Percentiles rank a stretch among this genome's conserved stretches.
These are phyloP conservation scores for Plasmodium vinckei DNA, from an alignment of 169 alveolate species.

Conservation along the genomic window DNA sequence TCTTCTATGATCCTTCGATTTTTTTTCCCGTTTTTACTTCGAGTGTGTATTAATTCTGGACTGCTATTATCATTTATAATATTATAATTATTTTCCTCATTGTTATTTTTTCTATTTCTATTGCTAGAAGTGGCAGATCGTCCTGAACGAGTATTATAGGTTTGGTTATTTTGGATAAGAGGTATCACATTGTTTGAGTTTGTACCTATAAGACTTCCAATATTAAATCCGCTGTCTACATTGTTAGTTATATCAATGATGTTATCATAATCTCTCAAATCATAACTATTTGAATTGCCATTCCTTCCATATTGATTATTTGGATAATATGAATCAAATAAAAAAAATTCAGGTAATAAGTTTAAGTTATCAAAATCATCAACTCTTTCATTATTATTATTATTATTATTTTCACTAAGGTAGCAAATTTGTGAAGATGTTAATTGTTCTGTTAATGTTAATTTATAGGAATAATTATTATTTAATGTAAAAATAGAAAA, in stretches of 20 bases:
- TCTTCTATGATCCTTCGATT: conserved; percentile 43
- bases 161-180: background rate
- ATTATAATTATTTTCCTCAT: background rate
- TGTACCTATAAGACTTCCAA: background rate
- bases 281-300: background rate
- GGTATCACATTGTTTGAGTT: background rate
- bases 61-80: background rate
- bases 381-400: conserved; percentile 10
- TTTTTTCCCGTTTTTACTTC: background rate
- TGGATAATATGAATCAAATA: conserved; percentile 12
- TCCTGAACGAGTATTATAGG: too few species aligned
- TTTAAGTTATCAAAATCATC: conserved; percentile 30
- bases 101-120: background rate
- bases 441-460: conserved; percentile 57
- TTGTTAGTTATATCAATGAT: background rate
- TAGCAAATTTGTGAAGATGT: conserved; percentile 44
- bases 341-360: conserved; percentile 22
- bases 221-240: background rate
- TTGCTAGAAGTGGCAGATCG: too few species aligned
- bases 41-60: background rate
- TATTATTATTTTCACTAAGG: conserved; percentile 7
- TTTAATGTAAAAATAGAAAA: conserved; percentile 67
- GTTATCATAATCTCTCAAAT: background rate
- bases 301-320: background rate
- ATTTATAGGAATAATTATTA: conserved; percentile 31